phyloP scores from a whole-genome alignment of 2,329 filamentous ascomycete species.

The Pseudocercospora macadamiae region DNA sequence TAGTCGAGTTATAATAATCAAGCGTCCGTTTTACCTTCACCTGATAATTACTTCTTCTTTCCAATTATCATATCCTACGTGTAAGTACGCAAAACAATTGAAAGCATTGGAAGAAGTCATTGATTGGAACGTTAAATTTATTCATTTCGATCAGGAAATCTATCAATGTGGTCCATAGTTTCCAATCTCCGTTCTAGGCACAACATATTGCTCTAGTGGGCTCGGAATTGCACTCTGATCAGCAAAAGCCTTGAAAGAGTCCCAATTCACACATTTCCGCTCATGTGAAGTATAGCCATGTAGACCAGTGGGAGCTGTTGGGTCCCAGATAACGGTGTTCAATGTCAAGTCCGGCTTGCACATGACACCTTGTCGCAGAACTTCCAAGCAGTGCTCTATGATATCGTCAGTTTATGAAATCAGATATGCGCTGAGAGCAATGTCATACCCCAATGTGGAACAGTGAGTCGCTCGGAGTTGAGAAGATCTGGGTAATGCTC shows the following conservation, averaged over 20 bases:
- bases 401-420: background rate
- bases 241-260: slow-evolving; percentile 13
- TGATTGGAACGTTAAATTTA: too few species aligned
- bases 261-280: slow-evolving; percentile 16
- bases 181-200: background rate
- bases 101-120: too few species aligned
- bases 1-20: background rate
- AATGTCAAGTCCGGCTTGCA: slow-evolving; percentile 20
- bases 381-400: slow-evolving; percentile 19
- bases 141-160: background rate
- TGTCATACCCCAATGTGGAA: slow-evolving; percentile 10
- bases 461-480: background rate
- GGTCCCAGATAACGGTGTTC: slow-evolving; percentile 14
- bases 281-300: slow-evolving; percentile 12
- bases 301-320: slow-evolving; percentile 8
- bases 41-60: too few species aligned
- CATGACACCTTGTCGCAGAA: slow-evolving; percentile 14
- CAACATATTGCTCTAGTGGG: slow-evolving; percentile 12
- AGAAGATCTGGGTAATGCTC: slow-evolving; percentile 16
- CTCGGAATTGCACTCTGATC: slow-evolving; percentile 12
- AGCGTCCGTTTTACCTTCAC: too few species aligned
- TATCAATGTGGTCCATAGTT: slow-evolving; percentile 4
- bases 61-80: too few species aligned
- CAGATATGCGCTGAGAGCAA: background rate
- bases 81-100: too few species aligned